Base-by-base conservation (phyloP, 139 green algal species). In the Coccomyxa sp. region DNA sequence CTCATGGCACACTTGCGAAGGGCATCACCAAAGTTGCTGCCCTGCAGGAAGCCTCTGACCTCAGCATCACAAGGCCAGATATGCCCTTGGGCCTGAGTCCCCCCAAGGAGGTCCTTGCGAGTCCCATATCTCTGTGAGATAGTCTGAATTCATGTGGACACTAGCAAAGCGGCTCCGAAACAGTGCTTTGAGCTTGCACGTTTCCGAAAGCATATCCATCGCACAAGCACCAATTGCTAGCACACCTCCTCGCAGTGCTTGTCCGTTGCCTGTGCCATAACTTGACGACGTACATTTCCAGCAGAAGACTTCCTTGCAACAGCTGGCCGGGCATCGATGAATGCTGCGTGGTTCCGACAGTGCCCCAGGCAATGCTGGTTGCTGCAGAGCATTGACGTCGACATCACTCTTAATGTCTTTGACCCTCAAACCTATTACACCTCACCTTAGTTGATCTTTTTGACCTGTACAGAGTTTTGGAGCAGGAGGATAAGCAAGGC, bases 1-100 rank as follows among this genome's bases (percentile, higher is more conserved):
- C 68, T 33, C 8, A 84, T 4, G 7, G 70, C 70, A 18, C 68
- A 77, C 31, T 55, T 77, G 36, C 70, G 69, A n/a, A 84, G 24
- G 0, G 72, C 41, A 10, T 80, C 71, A 29, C 7, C 36, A 55
- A 33, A 22, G 22, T n/a, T 31, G 24, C 6, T 10, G 24, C n/a
- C n/a, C 64, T 71, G n/a, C 5, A 18, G n/a, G 12, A 34, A 34
- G 14, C 12, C 50, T 31, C 2, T 6, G 27, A 64, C 27, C 22
- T 3, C 5, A 64, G 50, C 27, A 6, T 64, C 50, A 64, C 18
- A 6, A 64, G 27, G 50, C 5, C 50, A 64, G 50, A 64, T 64
- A 3, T 4, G 50, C 18, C 22, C 50, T 64, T 64, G 18, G 27
- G 5, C 22, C 5, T 18, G 50, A 10, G 22, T 64, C 18, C 50